Conservation (phyloP, 257 asterid genomes). For the Catharanthus roseus region DNA sequence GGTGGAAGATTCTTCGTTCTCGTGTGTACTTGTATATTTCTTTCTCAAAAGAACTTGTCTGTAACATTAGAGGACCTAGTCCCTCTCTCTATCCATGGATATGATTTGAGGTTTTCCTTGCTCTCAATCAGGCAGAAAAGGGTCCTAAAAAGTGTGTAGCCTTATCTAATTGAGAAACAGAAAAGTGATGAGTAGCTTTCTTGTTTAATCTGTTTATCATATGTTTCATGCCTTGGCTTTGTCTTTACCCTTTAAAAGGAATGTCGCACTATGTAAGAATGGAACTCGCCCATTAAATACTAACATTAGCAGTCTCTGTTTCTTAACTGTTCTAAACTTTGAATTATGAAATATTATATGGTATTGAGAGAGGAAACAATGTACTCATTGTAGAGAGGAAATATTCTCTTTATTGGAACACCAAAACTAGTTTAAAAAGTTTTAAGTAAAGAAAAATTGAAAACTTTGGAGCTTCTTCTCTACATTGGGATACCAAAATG, state of each 20-base stretch:
- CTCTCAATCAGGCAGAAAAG: conserved; percentile 1
- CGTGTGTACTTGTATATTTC: conserved; percentile 45
- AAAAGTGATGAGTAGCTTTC: conserved; percentile 3
- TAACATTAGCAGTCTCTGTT: too few species aligned
- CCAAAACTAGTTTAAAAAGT: too few species aligned
- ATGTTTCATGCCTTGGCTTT: too few species aligned
- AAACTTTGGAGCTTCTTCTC: background rate
- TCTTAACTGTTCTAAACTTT: too few species aligned
- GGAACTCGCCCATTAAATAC: too few species aligned
- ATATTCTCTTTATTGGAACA: background rate
- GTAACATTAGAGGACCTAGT: background rate
- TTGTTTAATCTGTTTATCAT: too few species aligned
- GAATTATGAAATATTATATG: too few species aligned
- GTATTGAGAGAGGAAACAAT: background rate
- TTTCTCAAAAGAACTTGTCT: conserved; percentile 8
- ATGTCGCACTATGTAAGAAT: too few species aligned
- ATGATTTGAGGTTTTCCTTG: background rate
- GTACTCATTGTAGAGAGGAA: background rate
- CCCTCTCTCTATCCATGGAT: conserved; percentile 1
- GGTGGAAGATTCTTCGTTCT: conserved; percentile 23
- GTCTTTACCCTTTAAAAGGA: too few species aligned
- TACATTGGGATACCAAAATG: conserved; percentile 3
- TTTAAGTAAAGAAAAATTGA: too few species aligned
- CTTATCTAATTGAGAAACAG: conserved; percentile 7
- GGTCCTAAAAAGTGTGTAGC: background rate